Conservation (phyloP, 495 filamentous ascomycete species). For the Talaromyces stipitatus region DNA sequence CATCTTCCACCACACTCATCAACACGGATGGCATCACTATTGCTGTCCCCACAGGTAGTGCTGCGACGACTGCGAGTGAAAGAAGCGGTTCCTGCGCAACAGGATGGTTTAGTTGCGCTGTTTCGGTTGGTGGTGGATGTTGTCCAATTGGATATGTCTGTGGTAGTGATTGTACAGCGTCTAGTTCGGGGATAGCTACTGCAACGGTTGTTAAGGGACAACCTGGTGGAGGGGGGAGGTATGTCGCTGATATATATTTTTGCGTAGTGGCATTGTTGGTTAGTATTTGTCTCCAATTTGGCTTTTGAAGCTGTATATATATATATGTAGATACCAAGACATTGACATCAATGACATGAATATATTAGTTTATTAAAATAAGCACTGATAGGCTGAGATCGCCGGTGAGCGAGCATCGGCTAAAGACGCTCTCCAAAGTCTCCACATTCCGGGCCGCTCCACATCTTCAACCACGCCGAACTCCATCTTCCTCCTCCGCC, state of each 20-base stretch:
- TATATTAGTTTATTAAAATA: background rate
- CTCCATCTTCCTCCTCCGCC: background rate
- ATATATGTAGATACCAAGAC: background rate
- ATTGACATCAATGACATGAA: background rate
- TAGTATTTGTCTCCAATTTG: background rate
- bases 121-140: conserved; percentile 60
- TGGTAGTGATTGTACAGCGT: conserved; percentile 63
- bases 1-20: conserved; percentile 51
- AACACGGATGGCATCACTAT: conserved; percentile 58
- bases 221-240: conserved; percentile 15
- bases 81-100: conserved; percentile 45
- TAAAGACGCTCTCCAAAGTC: background rate
- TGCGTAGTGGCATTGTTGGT: background rate
- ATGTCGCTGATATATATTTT: background rate
- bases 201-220: conserved; percentile 52
- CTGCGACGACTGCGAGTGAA: conserved; percentile 19
- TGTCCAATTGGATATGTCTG: conserved; percentile 71
- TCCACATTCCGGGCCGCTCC: background rate
- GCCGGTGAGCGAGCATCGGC: background rate
- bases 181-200: conserved; percentile 35
- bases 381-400: background rate
- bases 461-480: background rate
- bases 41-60: conserved; percentile 48
- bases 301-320: background rate
- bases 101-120: conserved; percentile 73